Evolutionary conservation across 495 filamentous ascomycete genomes (phyloP), one percentile per base, ranked within the genome.

Genomic region (Penicillium cataractarum): DNA sequence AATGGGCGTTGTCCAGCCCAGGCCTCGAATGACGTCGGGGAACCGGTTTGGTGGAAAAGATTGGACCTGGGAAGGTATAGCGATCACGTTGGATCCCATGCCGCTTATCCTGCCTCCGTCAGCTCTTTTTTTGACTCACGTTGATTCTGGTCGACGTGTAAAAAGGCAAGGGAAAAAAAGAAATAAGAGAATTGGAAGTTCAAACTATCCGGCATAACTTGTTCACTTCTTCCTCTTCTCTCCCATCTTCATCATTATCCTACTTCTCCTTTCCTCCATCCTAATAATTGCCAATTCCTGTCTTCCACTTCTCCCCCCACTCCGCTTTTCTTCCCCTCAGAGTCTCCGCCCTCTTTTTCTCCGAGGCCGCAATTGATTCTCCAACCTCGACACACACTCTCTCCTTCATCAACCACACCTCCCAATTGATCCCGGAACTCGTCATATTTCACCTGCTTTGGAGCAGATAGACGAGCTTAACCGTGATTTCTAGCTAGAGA

Each of bases 1-100:
- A 12, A 21, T 8, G 12, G 37, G 21, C 26, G 48, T 15, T 21
- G n/a, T 35, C 27, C 29, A 53, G 39, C 39, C 39, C n/a, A 26
- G 53, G 53, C 53, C 50, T 52, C 13, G 27, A 33, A 65, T 57
- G 60, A 66, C 55, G 60, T 48, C 44, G 21, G 44, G 21, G 22
- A 40, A 64, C 55, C 57, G 52, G 37, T 64, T 55, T 57, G 42
- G 8, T 48, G 44, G 44, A 48, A 15, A 27, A 19, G 31, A 29
- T 8, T 27, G 6, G 0, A 46, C 4, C 27, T 49, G 55, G 64
- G 66, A 70, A 70, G 62, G 65, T 67, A 53, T 63, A 61, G 48
- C 68, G 68, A 70, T 61, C 58, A 12, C 51, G 51, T 35, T 21
- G 51, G n/a, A 13, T 52, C 7, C 21, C 8, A 15, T n/a, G 3